Conservation (phyloP, 2,329 filamentous ascomycete species). For the Cercospora sojina region DNA sequence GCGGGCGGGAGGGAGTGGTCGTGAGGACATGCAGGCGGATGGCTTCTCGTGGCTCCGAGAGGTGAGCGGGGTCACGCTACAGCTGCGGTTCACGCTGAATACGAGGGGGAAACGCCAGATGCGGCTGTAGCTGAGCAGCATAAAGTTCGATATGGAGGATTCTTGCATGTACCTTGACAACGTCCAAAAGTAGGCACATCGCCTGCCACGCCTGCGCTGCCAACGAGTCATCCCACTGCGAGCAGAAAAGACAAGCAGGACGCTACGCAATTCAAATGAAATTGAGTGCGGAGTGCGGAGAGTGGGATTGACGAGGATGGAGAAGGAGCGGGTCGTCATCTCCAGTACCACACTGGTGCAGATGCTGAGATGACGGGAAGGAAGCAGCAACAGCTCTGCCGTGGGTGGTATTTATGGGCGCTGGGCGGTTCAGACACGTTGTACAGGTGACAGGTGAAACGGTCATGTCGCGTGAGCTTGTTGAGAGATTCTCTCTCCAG, state of each 20-base stretch:
- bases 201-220: constrained; percentile 1
- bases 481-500: background rate
- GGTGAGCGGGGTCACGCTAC: constrained; percentile 13
- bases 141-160: constrained; percentile 7
- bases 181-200: background rate
- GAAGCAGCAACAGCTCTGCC: background rate
- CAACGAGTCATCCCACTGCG: constrained; percentile 10
- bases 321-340: background rate
- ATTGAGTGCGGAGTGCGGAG: background rate
- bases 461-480: background rate
- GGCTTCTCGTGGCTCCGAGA: background rate
- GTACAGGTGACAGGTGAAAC: background rate
- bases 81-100: constrained; percentile 18
- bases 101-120: constrained; percentile 16
- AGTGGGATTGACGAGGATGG: background rate
- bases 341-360: background rate
- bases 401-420: background rate
- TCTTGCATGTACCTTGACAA: constrained; percentile 17
- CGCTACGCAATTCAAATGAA: background rate
- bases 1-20: background rate
- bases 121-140: constrained; percentile 7
- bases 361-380: background rate
- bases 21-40: background rate
- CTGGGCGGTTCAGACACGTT: background rate
- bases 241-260: background rate